Conservation (phyloP, 805 yeast species). For the Suhomyces vadensis region DNA sequence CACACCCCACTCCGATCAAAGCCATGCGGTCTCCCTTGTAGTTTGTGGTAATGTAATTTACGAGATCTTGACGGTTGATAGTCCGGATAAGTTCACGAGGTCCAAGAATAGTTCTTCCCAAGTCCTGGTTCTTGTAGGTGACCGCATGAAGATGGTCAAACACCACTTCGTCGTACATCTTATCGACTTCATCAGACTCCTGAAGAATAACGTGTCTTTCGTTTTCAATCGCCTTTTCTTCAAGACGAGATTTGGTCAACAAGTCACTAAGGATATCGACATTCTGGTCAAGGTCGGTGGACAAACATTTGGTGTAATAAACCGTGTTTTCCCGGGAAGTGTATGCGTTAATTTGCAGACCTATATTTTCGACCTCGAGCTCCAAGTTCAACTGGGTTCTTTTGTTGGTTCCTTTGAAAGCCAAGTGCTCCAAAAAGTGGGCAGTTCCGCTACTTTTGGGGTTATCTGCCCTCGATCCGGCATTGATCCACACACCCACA, state of each 20-base stretch:
- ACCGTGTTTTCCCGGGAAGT: conserved; percentile 98
- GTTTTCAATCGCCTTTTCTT: conserved; percentile 82
- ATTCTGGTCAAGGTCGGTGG: conserved; percentile 77
- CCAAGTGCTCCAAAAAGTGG: conserved; percentile 93
- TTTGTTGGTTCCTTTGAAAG: conserved; percentile 88
- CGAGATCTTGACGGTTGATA: conserved; percentile 74
- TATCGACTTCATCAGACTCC: conserved; percentile 97
- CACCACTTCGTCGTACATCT: conserved; percentile 97
- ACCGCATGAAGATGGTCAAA: conserved; percentile 95
- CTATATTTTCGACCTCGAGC: conserved; percentile 91
- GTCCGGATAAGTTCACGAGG: conserved; percentile 86
- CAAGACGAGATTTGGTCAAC: conserved; percentile 81
- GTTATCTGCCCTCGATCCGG: conserved; percentile 96
- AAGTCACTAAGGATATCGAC: conserved; percentile 89
- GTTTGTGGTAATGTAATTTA: conserved; percentile 76
- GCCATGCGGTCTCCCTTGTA: conserved; percentile 98
- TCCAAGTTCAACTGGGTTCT: conserved; percentile 84
- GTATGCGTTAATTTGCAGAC: conserved; percentile 97
- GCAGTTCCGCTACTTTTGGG: conserved; percentile 90
- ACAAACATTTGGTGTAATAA: conserved; percentile 86
- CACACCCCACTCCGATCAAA: conserved; percentile 94
- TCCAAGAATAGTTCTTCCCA: conserved; percentile 95
- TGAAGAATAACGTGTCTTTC: conserved; percentile 96
- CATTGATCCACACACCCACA: conserved; percentile 97
- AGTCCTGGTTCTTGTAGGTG: conserved; percentile 84